phyloP scores from a whole-genome alignment of 1,139 yeast species.

The Geotrichum siamense region DNA sequence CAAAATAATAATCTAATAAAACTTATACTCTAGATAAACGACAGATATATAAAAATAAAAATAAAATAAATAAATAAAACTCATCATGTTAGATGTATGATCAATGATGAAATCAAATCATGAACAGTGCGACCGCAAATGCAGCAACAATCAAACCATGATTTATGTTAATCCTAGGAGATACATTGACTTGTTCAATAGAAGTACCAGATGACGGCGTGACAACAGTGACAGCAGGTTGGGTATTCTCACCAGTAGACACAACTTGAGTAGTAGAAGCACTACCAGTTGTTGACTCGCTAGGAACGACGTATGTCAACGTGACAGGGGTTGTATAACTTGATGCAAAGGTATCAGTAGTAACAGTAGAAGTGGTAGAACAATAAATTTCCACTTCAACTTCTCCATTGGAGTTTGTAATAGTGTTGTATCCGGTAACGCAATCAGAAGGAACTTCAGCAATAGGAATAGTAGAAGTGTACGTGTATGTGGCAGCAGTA shows the following conservation, averaged over 20 bases:
- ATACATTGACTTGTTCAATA: constrained; percentile 7
- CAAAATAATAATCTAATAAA: too few species aligned
- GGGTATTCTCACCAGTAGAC: background rate
- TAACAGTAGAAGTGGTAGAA: constrained; percentile 6
- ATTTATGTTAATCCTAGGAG: constrained; percentile 5
- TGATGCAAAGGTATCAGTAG: too few species aligned
- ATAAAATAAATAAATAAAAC: background rate
- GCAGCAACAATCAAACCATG: constrained; percentile 8
- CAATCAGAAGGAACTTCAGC: constrained; percentile 18
- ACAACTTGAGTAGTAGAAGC: constrained; percentile 1
- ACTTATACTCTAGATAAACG: too few species aligned
- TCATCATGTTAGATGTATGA: too few species aligned
- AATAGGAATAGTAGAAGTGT: constrained; percentile 7
- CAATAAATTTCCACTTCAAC: background rate
- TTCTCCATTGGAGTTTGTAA: constrained; percentile 6
- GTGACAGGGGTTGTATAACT: background rate
- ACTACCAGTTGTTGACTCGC: constrained; percentile 2
- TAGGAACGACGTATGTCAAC: constrained; percentile 3
- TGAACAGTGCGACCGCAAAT: constrained; percentile 6
- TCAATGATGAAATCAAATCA: constrained; percentile 3
- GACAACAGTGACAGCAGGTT: constrained; percentile 2
- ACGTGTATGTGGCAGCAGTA: background rate
- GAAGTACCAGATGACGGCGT: constrained; percentile 1
- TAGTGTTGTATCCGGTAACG: constrained; percentile 3
- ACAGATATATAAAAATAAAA: background rate